Conservation (phyloP, 2,329 filamentous ascomycete species). For the Fusarium subglutinans region DNA sequence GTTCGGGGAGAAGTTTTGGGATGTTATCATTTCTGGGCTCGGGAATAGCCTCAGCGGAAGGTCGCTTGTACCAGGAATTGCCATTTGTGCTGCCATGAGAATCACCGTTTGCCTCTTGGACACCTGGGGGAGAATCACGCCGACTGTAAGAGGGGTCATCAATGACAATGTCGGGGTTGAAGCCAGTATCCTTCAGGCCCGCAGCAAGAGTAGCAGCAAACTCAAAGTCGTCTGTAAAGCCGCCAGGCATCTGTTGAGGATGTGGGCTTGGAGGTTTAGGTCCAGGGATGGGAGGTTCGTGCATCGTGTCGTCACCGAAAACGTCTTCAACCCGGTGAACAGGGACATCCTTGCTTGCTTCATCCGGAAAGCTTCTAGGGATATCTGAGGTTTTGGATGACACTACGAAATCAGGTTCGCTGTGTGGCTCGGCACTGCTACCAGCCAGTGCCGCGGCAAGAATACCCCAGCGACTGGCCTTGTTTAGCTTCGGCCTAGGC, state of each 20-base stretch:
- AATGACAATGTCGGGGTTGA: constrained; percentile 75
- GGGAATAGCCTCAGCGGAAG: constrained; percentile 59
- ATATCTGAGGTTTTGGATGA: constrained; percentile 12
- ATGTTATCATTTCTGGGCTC: constrained; percentile 50
- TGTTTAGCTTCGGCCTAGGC: constrained; percentile 49
- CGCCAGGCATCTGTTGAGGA: constrained; percentile 66
- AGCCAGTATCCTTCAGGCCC: constrained; percentile 73
- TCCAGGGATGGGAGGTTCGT: constrained; percentile 62
- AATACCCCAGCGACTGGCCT: constrained; percentile 61
- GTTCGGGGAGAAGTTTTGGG: constrained; percentile 44
- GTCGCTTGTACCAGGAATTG: constrained; percentile 56
- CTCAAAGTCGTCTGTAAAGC: constrained; percentile 73
- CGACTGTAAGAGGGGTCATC: constrained; percentile 70
- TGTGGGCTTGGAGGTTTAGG: constrained; percentile 64
- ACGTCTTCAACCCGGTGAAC: constrained; percentile 32
- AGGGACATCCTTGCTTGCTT: constrained; percentile 28
- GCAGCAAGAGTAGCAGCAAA: constrained; percentile 77
- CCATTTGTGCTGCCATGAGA: constrained; percentile 47
- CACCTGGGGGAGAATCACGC: constrained; percentile 70
- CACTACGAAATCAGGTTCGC: constrained; percentile 44
- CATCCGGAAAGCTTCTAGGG: constrained; percentile 26
- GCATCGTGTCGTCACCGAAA: constrained; percentile 52
- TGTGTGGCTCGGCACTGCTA: constrained; percentile 50
- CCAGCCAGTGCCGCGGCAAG: constrained; percentile 61
- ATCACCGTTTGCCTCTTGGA: constrained; percentile 57